Conservation (phyloP, 805 yeast genomes). For the Priceomyces castillae region DNA sequence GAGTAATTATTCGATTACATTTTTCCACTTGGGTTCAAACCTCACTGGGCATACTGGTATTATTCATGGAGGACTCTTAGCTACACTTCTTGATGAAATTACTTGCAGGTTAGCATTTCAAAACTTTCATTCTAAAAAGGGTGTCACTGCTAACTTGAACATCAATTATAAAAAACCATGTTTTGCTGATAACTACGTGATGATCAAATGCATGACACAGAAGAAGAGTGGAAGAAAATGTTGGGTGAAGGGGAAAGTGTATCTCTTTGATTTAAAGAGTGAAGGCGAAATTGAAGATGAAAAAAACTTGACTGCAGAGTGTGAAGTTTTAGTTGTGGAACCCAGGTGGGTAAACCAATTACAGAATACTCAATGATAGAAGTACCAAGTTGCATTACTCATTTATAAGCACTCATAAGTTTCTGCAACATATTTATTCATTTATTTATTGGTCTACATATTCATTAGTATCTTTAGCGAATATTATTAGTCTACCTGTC, state of each 20-base stretch:
- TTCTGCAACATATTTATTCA: no score
- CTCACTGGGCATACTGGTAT: constrained; percentile 41
- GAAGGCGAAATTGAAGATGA: constrained; percentile 18
- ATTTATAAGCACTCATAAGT: no score
- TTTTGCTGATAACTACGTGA: constrained; percentile 26
- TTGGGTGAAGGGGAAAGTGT: constrained; percentile 36
- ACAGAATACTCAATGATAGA: constrained; percentile 4
- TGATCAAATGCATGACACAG: constrained; percentile 32
- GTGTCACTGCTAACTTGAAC: constrained; percentile 45
- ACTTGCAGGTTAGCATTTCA: constrained; percentile 44
- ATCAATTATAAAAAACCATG: constrained; percentile 39
- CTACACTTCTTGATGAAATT: constrained; percentile 42
- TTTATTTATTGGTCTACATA: no score
- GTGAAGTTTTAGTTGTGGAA: constrained; percentile 41
- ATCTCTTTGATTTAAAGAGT: constrained; percentile 18
- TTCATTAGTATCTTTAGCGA: no score
- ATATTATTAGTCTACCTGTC: no score
- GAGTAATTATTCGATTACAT: constrained; percentile 34
- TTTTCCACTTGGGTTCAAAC: constrained; percentile 37
- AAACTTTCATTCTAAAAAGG: constrained; percentile 36
- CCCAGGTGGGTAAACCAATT: constrained; percentile 39
- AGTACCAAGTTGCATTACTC: no score
- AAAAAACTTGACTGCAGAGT: constrained; percentile 29
- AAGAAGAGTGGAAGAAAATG: constrained; percentile 40
- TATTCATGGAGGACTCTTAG: constrained; percentile 44